Base-by-base conservation (phyloP, 805 yeast species). In the Myxozyma monticola region DNA sequence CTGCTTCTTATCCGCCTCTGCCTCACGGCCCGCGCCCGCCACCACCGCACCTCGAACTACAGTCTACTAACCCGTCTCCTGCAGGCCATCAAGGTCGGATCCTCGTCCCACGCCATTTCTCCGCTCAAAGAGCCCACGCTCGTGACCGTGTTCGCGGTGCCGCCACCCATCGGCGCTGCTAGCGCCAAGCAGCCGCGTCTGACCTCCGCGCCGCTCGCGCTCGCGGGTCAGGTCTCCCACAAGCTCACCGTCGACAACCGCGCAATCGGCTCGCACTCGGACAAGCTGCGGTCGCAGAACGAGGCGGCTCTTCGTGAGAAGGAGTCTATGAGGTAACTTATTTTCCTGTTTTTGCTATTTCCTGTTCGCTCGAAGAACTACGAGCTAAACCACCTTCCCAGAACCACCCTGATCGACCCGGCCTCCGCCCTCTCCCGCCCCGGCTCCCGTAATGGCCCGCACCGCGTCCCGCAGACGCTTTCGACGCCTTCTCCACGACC, bases 221-320 rank as follows among this genome's bases (percentile, higher is more conserved):
- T 40, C 28, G 51, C 61, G 9, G 65, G 66, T 33, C 38, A 30
- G 17, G 48, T 62, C n/a, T 42, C 64, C 24, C 62, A 60, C 37
- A 48, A 56, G 29, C 44, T 60, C 36, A 53, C 59, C 10, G 59
- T 62, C 24, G 59, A 54, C 29, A 28, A 54, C 18, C 40, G 24
- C 15, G 36, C 41, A 8, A 51, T 45, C 17, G 44, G 29, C 26
- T 49, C 57, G 51, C n/a, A n/a, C n/a, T n/a, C n/a, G n/a, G n/a
- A n/a, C n/a, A n/a, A n/a, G n/a, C n/a, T n/a, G n/a, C n/a, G n/a
- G n/a, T 41, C 57, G 21, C 64, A 62, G 42, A 48, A 49, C 41
- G 35, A 47, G 36, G 58, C 51, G 2, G 37, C 45, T 14, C 17
- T 46, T 20, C 41, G 51, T 25, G 50, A 46, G 43, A 42, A 39